phyloP scores from a whole-genome alignment of 805 yeast species.

The Hanseniaspora guilliermondii region DNA sequence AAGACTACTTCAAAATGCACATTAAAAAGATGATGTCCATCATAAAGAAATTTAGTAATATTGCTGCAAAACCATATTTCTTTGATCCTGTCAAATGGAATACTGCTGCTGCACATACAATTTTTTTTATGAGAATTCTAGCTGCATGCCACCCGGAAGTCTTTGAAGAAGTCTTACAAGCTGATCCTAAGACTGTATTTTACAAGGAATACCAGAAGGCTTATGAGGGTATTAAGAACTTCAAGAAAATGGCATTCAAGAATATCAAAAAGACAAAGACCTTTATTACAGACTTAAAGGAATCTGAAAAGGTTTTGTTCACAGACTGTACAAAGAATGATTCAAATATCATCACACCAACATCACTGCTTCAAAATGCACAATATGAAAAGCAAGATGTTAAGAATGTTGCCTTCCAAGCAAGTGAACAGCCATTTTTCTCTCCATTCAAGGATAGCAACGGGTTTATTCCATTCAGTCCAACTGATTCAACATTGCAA shows the following conservation, averaged over 20 bases:
- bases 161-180: background rate
- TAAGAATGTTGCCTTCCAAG: background rate
- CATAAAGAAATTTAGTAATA: slow-evolving; percentile 1
- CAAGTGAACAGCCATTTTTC: background rate
- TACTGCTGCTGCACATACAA: slow-evolving; percentile 1
- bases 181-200: background rate
- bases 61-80: background rate
- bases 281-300: background rate
- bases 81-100: slow-evolving; percentile 14
- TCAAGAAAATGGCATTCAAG: background rate
- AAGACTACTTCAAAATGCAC: background rate
- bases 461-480: background rate
- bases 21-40: slow-evolving; percentile 1
- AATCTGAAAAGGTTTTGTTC: background rate
- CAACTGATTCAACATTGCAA: background rate
- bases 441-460: background rate
- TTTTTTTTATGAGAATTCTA: slow-evolving; percentile 3
- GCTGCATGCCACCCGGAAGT: slow-evolving; percentile 1
- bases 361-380: background rate
- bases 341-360: background rate
- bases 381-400: background rate
- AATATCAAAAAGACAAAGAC: background rate
- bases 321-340: background rate
- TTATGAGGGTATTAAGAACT: background rate
- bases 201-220: slow-evolving; percentile 1